Evolutionary conservation across 345 rosid species (phyloP).

Genomic region (Hibiscus syriacus): DNA sequence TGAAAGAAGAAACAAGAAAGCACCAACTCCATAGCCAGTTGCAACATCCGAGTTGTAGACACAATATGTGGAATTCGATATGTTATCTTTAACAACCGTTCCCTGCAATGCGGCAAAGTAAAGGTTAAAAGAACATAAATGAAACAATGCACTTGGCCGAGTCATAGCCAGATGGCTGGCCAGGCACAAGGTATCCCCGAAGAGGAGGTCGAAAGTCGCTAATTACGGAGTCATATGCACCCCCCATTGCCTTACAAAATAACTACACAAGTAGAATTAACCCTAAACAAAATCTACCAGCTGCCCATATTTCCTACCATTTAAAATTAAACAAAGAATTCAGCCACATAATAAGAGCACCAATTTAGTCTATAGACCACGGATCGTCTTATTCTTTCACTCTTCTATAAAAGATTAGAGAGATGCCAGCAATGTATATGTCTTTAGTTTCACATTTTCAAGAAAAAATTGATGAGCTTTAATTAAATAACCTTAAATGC

Average conservation of each 20-base stretch:
- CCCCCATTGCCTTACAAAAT: neutral
- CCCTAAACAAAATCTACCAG: neutral
- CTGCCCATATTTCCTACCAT: neutral
- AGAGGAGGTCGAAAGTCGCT: neutral
- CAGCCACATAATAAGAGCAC: too few relatives aligned
- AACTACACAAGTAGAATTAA: neutral
- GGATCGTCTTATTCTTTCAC: too few relatives aligned
- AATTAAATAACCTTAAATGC: too few relatives aligned
- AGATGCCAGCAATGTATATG: too few relatives aligned
- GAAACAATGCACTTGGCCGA: neutral
- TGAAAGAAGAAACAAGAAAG: constrained; percentile 83
- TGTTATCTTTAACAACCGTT: constrained; percentile 26
- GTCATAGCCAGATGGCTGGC: too few relatives aligned
- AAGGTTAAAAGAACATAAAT: neutral
- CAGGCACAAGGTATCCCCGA: neutral
- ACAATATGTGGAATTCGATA: constrained; percentile 53
- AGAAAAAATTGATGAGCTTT: too few relatives aligned
- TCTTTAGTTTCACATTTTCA: too few relatives aligned
- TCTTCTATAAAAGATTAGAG: too few relatives aligned
- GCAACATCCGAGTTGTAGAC: constrained; percentile 87
- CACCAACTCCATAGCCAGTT: constrained; percentile 94
- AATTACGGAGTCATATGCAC: neutral
- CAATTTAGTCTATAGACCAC: too few relatives aligned
- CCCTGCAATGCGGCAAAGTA: constrained; percentile 45
- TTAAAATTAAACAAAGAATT: too few relatives aligned